Evolutionary conservation across 805 yeast genomes (phyloP), one percentile per base, ranked within the genome.

Genomic region (Ascoidea rubescens): DNA sequence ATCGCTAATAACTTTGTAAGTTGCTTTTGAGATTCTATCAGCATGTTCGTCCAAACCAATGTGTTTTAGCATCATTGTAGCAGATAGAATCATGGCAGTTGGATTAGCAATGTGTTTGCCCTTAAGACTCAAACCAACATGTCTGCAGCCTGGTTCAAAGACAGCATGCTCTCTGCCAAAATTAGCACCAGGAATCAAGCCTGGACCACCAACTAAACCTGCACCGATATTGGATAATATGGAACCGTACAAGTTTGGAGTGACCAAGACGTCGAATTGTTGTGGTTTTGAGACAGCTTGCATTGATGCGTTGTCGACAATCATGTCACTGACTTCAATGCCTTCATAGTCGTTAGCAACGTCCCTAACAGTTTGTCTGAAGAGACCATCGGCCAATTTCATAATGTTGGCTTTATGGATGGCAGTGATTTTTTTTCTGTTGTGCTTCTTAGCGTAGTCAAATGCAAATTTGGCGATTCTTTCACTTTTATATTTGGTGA

Each of bases 111-210:
- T 78, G 77, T 88, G 86, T 72, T 87, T 80, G 67, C 96, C 97
- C 77, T 87, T 78, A 69, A 93, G 87, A 71, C 90, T 97, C 63
- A 91, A 78, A 72, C 98, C 98, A 64, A 90, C 98, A 76, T 90
- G 98, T 79, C 99, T 87, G 74, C 97, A 90, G 73, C 98, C 99
- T 64, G 99, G 98, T 77, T 91, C 99, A 71, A 93, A 91, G 56
- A 91, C 95, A 53, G 98, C 98, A 70, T 85, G 84, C 64, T 91
- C 97, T 71, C 96, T 84, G 72, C 99, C 99, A 60, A 87, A 90
- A 78, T 89, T 88, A 65, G 95, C 96, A 72, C 98, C 98, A 62
- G 99, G 97, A 53, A 91, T 96, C 64, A 91, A 77, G 71, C 98
- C 98, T 68, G 98, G 97, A 62, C 97, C 96, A 71, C 98, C 98